A percentile compares a stretch with the other conserved stretches of the same genome.
phyloP scores from a whole-genome alignment of 192 early-diverging fungal species.

The Glomus cerebriforme region DNA sequence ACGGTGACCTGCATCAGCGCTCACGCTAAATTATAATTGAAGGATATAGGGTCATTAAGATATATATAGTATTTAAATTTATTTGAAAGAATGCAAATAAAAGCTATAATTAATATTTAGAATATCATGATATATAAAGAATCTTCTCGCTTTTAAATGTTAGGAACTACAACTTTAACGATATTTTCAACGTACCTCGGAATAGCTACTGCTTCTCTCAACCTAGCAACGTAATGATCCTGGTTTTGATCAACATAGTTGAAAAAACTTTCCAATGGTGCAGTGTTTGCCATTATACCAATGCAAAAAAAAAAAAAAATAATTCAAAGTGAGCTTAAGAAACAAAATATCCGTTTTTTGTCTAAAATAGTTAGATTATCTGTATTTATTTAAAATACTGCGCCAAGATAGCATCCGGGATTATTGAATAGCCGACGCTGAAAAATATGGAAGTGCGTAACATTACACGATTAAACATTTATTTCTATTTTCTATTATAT shows the following conservation, averaged over 20 bases:
- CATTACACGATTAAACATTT: too few species aligned
- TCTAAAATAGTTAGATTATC: not conserved
- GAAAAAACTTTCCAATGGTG: constrained; percentile 61
- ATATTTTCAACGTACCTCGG: constrained; percentile 57
- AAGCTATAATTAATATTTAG: not conserved
- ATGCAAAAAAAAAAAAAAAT: not conserved
- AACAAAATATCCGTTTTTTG: not conserved
- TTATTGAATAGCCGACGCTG: too few species aligned
- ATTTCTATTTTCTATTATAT: too few species aligned
- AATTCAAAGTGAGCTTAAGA: not conserved
- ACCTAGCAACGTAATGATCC: constrained; percentile 77
- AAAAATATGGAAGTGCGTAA: too few species aligned
- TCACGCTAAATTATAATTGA: constrained; percentile 68
- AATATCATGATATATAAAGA: too few species aligned
- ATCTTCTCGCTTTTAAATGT: not conserved
- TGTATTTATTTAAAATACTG: too few species aligned
- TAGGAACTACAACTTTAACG: not conserved
- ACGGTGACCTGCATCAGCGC: constrained; percentile 72
- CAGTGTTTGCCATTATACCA: not conserved
- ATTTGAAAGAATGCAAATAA: constrained; percentile 5
- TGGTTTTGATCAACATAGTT: constrained; percentile 78
- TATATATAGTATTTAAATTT: too few species aligned
- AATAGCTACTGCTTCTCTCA: constrained; percentile 88
- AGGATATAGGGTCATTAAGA: not conserved
- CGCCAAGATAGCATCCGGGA: too few species aligned